Percentiles rank a stretch among this genome's conserved stretches.
Evolutionary conservation across 495 filamentous ascomycete species (phyloP).

Genomic region (Oidiodendron maius): DNA sequence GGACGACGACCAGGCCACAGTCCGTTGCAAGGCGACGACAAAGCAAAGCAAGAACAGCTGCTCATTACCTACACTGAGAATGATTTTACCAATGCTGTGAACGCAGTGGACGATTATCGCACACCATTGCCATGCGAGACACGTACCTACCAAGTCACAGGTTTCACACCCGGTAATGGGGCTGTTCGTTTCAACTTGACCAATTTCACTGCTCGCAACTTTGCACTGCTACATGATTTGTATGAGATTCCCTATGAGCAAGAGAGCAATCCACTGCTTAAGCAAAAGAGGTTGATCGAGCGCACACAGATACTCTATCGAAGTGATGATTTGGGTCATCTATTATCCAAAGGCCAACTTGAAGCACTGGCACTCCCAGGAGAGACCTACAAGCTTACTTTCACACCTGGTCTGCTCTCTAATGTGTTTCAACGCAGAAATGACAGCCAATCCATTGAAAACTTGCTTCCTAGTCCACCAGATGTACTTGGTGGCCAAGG

Average conservation of each 20-base stretch:
- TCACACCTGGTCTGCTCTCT: background rate
- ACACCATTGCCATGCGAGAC: background rate
- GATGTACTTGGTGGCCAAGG: background rate
- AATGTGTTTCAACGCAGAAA: background rate
- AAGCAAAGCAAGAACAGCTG: background rate
- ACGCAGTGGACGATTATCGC: background rate
- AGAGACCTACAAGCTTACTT: background rate
- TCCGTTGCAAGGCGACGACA: background rate
- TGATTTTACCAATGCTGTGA: background rate
- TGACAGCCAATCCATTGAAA: background rate
- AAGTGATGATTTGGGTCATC: background rate
- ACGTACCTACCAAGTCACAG: background rate
- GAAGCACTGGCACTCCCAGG: background rate
- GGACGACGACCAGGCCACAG: background rate
- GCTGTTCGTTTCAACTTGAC: too few relatives aligned
- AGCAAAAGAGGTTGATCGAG: background rate
- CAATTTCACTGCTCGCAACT: too few relatives aligned
- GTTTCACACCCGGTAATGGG: background rate
- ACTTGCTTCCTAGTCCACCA: background rate
- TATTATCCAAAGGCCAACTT: background rate
- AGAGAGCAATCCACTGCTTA: too few relatives aligned
- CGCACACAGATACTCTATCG: background rate
- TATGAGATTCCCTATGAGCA: background rate
- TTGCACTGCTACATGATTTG: too few relatives aligned
- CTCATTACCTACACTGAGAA: background rate